A percentile compares a stretch with the other conserved stretches of the same genome.
Evolutionary conservation across 2,329 filamentous ascomycete genomes (phyloP).

Genomic region (Thielaviopsis punctulata): DNA sequence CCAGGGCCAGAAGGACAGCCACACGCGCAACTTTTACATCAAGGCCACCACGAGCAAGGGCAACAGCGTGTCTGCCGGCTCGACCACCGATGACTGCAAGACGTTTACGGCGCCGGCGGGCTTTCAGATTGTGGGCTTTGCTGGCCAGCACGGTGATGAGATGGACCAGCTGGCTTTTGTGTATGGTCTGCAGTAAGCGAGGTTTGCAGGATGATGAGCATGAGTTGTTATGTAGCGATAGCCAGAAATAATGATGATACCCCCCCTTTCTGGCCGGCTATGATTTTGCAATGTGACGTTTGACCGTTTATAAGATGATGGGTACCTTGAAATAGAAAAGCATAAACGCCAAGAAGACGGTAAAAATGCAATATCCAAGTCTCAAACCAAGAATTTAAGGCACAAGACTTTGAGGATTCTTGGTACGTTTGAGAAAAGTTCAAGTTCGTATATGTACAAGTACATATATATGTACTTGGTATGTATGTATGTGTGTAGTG

Average conservation of each 20-base stretch:
- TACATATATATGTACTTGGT: too few species aligned
- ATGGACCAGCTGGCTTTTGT: constrained; percentile 36
- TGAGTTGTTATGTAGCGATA: neutral
- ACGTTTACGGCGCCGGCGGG: constrained; percentile 29
- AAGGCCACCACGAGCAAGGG: constrained; percentile 33
- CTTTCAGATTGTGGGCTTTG: constrained; percentile 35
- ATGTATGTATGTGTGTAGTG: too few species aligned
- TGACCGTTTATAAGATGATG: neutral
- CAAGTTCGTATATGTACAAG: too few species aligned
- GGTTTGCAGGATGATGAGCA: neutral
- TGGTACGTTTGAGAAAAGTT: too few species aligned
- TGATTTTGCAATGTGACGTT: neutral
- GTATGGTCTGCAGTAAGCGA: constrained; percentile 24
- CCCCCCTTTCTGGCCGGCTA: too few species aligned
- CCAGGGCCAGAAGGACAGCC: constrained; percentile 26
- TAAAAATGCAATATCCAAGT: too few species aligned
- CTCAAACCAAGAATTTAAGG: too few species aligned
- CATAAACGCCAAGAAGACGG: neutral
- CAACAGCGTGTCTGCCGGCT: constrained; percentile 27
- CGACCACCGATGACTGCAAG: constrained; percentile 28
- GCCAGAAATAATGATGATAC: too few species aligned
- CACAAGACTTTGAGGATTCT: too few species aligned
- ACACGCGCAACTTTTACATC: constrained; percentile 39
- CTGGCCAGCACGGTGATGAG: constrained; percentile 35
- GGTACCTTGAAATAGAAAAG: neutral